Evolutionary conservation across 108 stramenopile species (phyloP).

Genomic region (Pseudonitzschia multiseries): DNA sequence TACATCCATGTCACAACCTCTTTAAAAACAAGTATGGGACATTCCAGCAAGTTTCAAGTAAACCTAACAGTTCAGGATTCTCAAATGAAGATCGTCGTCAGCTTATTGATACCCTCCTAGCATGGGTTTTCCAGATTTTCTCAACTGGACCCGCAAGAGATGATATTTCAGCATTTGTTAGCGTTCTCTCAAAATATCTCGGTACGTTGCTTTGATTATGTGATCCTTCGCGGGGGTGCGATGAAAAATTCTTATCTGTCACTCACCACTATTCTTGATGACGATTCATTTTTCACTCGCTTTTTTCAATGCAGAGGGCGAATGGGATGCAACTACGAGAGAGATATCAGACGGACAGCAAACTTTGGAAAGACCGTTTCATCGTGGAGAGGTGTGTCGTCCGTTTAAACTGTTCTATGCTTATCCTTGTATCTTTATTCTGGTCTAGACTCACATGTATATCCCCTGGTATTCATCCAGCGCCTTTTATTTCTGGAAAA

Average conservation of each 20-base stretch:
- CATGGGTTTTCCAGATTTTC: slow-evolving; percentile 10
- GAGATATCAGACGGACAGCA: slow-evolving; percentile 11
- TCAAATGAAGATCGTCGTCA: neutral
- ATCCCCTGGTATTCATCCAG: neutral
- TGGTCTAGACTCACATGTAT: neutral
- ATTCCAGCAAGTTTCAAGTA: neutral
- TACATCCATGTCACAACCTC: neutral
- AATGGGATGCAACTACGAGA: slow-evolving; percentile 7
- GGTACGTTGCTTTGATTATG: slow-evolving; percentile 2
- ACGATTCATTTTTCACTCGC: neutral
- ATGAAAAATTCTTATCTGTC: neutral
- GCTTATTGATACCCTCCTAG: slow-evolving; percentile 8
- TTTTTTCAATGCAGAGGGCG: neutral
- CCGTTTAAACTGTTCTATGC: neutral
- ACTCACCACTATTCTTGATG: neutral
- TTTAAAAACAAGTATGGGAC: neutral
- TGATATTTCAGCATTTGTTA: neutral
- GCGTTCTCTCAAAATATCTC: slow-evolving; percentile 10
- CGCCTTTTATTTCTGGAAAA: slow-evolving; percentile 22
- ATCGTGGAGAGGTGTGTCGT: neutral
- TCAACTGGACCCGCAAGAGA: neutral
- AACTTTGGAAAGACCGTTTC: neutral
- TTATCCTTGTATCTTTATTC: neutral
- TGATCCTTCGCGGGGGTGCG: neutral
- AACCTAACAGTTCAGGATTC: neutral